Base-by-base conservation (phyloP, 306 rosid species). In the Lathyrus tuberosus region DNA sequence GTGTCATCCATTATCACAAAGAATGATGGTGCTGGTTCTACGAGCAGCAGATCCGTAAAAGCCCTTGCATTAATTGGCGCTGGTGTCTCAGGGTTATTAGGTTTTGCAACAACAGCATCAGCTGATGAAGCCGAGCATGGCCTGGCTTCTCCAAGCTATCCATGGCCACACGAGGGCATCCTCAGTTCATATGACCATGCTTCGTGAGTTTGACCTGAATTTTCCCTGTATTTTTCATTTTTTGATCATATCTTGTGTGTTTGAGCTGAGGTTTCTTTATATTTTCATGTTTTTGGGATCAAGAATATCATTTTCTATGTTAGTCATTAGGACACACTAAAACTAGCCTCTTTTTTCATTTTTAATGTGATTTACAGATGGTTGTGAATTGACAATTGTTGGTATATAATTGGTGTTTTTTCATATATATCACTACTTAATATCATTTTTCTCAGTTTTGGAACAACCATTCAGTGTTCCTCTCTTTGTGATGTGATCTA, bases 101-200 rank as follows among this genome's bases (percentile, higher is more conserved):
- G 97, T 75, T 91, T 94, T 82, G 86, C 91, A 26, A 84, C 95
- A 17, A 71, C 84, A 0, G 94, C 97, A 65, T 83, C 86, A 61
- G 95, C 97, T 62, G 99, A 94, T 86, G 99, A 94, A 86, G 95
- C 97, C 60, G 99, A 94, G 72, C 97, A 94, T 74, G 97, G 99
- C 74, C 86, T 94, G 65, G 96, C 82, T 28, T 83, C 85, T 77
- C 92, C 99, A 62, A 82, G 37, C 86, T 94, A 91, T 84, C 99
- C 99, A 16, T 94, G 99, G 99, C 97, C 99, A 69, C 99, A 94
- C 79, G n/a, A 78, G 67, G 99, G 99, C 69, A 94, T 94, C 56
- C 94, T 94, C 57, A 94, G 99, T 72, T 94, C 99, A 71, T 94
- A 94, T 59, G 99, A 94, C 69, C 99, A 91, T 76, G 92, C 92